Conservation (phyloP, 2,329 filamentous ascomycete genomes). For the Arthroderma uncinatum region DNA sequence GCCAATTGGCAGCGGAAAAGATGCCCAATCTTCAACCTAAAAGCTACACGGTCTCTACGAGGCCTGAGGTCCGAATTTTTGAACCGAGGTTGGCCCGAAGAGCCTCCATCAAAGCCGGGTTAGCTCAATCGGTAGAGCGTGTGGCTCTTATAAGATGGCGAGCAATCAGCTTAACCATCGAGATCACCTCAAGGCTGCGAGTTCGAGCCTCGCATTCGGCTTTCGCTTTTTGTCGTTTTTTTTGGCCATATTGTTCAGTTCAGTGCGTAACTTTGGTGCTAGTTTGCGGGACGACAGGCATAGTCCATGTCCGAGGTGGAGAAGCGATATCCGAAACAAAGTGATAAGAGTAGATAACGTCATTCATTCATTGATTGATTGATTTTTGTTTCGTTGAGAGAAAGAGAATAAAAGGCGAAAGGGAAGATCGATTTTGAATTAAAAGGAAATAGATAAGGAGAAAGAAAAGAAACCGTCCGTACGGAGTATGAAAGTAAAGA, state of each 20-base stretch:
- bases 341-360: not conserved
- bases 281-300: not conserved
- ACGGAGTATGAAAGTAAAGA: not conserved
- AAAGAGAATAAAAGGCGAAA: not conserved
- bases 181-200: not conserved
- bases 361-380: not conserved
- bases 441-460: not conserved
- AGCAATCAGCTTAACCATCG: not conserved
- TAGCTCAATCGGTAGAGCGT: conserved; percentile 65
- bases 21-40: no score
- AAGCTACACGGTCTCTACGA: no score
- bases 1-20: no score
- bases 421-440: not conserved
- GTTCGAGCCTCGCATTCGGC: conserved; percentile 2
- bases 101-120: conserved; percentile 6
- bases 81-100: no score
- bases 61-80: no score
- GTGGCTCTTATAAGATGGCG: conserved; percentile 45
- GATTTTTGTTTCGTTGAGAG: no score
- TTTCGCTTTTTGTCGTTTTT: conserved; percentile 1
- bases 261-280: not conserved
- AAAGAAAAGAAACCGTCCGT: not conserved
- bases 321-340: not conserved
- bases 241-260: not conserved
- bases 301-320: not conserved